These are phyloP conservation scores for Cyberlindnera mrakii DNA, from an alignment of 805 yeast species.

Conservation along the genomic window DNA sequence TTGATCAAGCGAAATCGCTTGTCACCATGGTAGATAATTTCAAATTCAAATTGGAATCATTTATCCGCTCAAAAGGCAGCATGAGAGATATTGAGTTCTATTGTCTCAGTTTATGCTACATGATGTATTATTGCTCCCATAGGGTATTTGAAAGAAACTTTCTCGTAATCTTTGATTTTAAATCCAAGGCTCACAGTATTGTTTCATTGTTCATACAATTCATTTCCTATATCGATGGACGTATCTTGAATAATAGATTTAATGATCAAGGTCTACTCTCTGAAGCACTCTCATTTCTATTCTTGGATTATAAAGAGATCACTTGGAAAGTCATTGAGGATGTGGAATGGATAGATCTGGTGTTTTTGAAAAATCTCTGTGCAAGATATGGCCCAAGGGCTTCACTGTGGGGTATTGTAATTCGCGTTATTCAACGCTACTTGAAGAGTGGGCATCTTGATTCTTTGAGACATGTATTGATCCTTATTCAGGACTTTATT, in stretches of 20 bases:
- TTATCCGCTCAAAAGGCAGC: slow-evolving; percentile 13
- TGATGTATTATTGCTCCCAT: slow-evolving; percentile 13
- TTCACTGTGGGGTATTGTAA: slow-evolving; percentile 9
- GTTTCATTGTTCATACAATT: slow-evolving; percentile 13
- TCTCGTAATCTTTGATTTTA: slow-evolving; percentile 13
- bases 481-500: not conserved
- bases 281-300: slow-evolving; percentile 16
- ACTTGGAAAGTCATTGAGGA: slow-evolving; percentile 12
- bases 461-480: not conserved
- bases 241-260: slow-evolving; percentile 7
- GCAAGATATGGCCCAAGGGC: slow-evolving; percentile 1
- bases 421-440: slow-evolving; percentile 1
- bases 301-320: slow-evolving; percentile 3
- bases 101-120: slow-evolving; percentile 13
- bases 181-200: slow-evolving; percentile 8
- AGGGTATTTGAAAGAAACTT: slow-evolving; percentile 9
- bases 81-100: slow-evolving; percentile 18
- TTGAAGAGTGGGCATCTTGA: not conserved
- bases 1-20: slow-evolving; percentile 10
- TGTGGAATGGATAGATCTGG: slow-evolving; percentile 8
- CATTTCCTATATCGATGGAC: slow-evolving; percentile 7
- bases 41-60: slow-evolving; percentile 12
- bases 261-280: slow-evolving; percentile 7
- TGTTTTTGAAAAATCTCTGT: slow-evolving; percentile 12
- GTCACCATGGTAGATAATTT: slow-evolving; percentile 16